Evolutionary conservation across 2,329 filamentous ascomycete species (phyloP).

Genomic region (Trichoderma oligosporum): DNA sequence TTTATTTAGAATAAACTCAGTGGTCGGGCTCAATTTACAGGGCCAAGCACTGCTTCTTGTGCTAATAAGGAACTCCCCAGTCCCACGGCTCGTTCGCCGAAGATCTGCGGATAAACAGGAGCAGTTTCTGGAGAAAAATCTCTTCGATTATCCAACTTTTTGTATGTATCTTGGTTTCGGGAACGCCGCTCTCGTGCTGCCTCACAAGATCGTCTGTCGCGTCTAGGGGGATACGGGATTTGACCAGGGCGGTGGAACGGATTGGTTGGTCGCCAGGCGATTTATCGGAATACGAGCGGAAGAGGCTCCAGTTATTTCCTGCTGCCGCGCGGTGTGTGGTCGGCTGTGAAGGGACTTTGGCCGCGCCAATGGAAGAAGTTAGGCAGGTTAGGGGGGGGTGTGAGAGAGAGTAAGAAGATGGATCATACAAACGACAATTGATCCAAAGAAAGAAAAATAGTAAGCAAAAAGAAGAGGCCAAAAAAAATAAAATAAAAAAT

Average conservation of each 20-base stretch:
- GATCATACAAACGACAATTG: slow-evolving; percentile 6
- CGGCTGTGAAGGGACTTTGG: slow-evolving; percentile 4
- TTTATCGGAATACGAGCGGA: slow-evolving; percentile 31
- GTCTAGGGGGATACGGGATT: slow-evolving; percentile 25
- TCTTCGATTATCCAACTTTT: slow-evolving; percentile 9
- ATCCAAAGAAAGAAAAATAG: not conserved
- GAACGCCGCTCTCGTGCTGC: slow-evolving; percentile 18
- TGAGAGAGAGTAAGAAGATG: too few species aligned
- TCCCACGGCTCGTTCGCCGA: slow-evolving; percentile 18
- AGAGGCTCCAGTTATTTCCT: slow-evolving; percentile 21
- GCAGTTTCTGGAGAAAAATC: not conserved
- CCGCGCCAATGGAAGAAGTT: slow-evolving; percentile 9
- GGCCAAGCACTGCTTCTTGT: slow-evolving; percentile 8
- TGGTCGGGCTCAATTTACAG: not conserved
- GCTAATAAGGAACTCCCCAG: slow-evolving; percentile 15
- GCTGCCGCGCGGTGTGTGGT: slow-evolving; percentile 1
- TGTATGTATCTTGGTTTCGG: slow-evolving; percentile 14
- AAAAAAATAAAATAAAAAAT: not conserved
- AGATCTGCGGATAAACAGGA: slow-evolving; percentile 9
- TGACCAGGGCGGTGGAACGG: slow-evolving; percentile 29
- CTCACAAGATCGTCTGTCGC: slow-evolving; percentile 22
- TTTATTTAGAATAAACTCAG: not conserved
- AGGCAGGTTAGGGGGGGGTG: slow-evolving; percentile 7
- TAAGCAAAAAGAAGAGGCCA: not conserved
- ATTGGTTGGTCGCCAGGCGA: slow-evolving; percentile 27